A percentile compares a stretch with the other conserved stretches of the same genome.
These are phyloP conservation scores for Staphylotrichum tortipilum DNA, from an alignment of 495 filamentous ascomycete species.

Conservation along the genomic window DNA sequence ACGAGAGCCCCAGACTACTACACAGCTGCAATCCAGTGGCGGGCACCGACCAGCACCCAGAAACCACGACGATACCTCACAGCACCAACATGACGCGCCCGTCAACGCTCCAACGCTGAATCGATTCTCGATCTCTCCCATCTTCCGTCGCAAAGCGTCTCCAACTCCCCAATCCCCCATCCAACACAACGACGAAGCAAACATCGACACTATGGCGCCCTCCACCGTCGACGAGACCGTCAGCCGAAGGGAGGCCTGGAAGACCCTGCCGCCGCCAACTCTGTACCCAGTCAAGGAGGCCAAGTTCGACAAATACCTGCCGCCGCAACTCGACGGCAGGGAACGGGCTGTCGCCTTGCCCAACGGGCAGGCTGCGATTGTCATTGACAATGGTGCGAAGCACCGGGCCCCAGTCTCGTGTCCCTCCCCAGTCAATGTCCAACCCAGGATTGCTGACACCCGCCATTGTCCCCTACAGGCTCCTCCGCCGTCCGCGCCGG, in stretches of 20 bases:
- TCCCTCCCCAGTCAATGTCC: no score
- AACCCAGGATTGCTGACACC: conserved; percentile 7
- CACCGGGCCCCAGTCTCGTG: background rate
- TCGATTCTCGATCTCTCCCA: no score
- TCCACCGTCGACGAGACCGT: conserved; percentile 33
- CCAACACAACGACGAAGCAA: no score
- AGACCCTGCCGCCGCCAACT: conserved; percentile 35
- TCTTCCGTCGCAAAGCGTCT: no score
- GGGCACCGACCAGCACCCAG: no score
- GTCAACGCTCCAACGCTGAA: background rate
- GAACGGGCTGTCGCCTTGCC: conserved; percentile 47
- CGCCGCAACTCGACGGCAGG: conserved; percentile 59
- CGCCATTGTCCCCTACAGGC: conserved; percentile 40
- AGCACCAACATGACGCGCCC: conserved; percentile 9
- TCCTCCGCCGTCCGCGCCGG: conserved; percentile 83
- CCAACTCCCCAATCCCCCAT: no score
- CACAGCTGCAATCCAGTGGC: no score
- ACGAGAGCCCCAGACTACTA: no score
- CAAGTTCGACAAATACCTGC: conserved; percentile 64
- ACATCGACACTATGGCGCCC: conserved; percentile 31
- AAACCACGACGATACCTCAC: no score
- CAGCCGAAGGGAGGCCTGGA: conserved; percentile 26
- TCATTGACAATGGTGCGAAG: conserved; percentile 89
- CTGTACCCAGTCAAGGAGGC: conserved; percentile 57
- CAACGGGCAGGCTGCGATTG: conserved; percentile 57